Base-by-base conservation (phyloP, 768 basidiomycete genomes). In the Phylloporus sp. region DNA sequence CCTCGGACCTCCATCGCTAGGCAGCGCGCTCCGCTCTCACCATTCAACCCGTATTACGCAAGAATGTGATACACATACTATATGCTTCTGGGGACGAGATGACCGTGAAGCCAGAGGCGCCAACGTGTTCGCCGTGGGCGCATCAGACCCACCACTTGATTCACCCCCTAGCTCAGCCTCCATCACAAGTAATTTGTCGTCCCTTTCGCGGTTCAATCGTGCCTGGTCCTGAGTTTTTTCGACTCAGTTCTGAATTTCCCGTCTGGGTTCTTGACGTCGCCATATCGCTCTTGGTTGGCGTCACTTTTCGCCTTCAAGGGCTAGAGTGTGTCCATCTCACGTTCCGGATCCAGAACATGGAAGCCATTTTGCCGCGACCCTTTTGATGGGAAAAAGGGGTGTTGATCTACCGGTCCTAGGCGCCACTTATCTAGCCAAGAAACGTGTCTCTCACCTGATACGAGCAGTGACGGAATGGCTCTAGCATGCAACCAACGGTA, bases 381-480 rank as follows among this genome's bases (percentile, higher is more conserved):
- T 56, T 52, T 44, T 4, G 28, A 46, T 56, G 56, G 60, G 56
- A 62, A 59, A 62, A 59, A 35, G 6, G 31, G 27, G 21, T 18
- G 35, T 46, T 36, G 39, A n/a, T 35, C 9, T 26, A 32, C 32
- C 56, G 56, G 53, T 23, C 48, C 50, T 53, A 45, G 46, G 26
- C 33, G 32, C 24, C 21, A 21, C 18, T n/a, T n/a, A n/a, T n/a
- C n/a, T n/a, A n/a, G n/a, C n/a, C n/a, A n/a, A n/a, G n/a, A n/a
- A n/a, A n/a, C n/a, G n/a, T n/a, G n/a, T n/a, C n/a, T n/a, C n/a
- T n/a, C n/a, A n/a, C n/a, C n/a, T n/a, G n/a, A n/a, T n/a, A n/a
- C n/a, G n/a, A n/a, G n/a, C n/a, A n/a, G n/a, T 61, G 42, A 51
- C 49, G 52, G 27, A 46, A 50, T 36, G 18, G 13, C 34, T 17